phyloP scores from a whole-genome alignment of 1,284 basidiomycete genomes.

The Tilletia setariae region DNA sequence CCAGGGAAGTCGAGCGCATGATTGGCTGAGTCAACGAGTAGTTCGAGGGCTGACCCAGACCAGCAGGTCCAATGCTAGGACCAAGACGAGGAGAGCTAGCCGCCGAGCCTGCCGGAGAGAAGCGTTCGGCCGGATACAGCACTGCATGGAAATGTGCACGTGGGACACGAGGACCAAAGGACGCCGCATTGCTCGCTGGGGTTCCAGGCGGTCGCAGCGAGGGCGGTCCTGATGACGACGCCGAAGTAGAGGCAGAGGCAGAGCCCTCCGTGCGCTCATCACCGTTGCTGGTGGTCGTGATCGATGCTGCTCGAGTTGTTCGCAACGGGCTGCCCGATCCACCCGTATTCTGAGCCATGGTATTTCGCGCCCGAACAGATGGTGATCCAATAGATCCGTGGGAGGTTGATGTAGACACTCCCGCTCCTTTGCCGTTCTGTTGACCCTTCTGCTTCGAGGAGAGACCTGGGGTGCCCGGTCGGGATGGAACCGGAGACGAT shows the following conservation, averaged over 20 bases:
- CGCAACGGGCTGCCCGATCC: too few relatives aligned
- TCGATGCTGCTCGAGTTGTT: too few relatives aligned
- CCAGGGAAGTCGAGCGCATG: constrained; percentile 4
- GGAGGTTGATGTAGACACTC: too few relatives aligned
- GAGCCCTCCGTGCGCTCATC: too few relatives aligned
- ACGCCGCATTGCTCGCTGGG: not conserved
- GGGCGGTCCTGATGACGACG: constrained; percentile 1
- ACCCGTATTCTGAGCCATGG: too few relatives aligned
- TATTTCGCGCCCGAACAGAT: too few relatives aligned
- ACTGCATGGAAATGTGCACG: constrained; percentile 7
- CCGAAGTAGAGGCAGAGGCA: not conserved
- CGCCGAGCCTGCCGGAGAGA: not conserved
- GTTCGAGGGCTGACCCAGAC: constrained; percentile 1
- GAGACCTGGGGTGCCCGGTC: constrained; percentile 5
- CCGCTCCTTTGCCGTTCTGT: not conserved
- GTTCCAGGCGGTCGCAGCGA: constrained; percentile 6
- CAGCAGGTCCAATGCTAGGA: not conserved
- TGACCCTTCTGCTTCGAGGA: not conserved
- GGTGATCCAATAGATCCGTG: too few relatives aligned
- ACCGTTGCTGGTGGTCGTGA: too few relatives aligned
- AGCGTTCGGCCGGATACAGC: not conserved
- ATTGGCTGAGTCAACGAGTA: not conserved
- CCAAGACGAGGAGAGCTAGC: not conserved
- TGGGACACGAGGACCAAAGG: not conserved
- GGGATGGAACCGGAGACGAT: constrained; percentile 3